Evolutionary conservation across 2,329 filamentous ascomycete species (phyloP).

Genomic region (Cryphonectria radicalis): DNA sequence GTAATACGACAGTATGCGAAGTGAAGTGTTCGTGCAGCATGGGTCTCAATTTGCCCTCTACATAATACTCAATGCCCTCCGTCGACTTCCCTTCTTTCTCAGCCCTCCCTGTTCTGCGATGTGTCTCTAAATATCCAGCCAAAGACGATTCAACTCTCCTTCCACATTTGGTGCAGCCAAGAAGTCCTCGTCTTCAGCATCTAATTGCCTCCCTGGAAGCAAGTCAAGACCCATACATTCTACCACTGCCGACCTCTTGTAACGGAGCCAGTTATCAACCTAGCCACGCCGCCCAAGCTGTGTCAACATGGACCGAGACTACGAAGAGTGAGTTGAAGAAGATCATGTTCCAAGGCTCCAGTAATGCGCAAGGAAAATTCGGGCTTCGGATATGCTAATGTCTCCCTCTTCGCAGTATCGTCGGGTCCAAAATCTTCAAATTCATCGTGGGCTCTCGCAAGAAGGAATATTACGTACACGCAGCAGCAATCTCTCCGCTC

Average conservation of each 20-base stretch:
- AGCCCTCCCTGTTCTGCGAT: no score
- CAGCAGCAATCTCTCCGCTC: slow-evolving; percentile 14
- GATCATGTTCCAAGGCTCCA: background rate
- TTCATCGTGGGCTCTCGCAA: slow-evolving; percentile 17
- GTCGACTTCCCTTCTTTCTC: no score
- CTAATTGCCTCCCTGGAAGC: background rate
- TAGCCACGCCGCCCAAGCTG: background rate
- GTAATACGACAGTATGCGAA: no score
- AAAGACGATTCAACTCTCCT: background rate
- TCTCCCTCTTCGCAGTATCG: background rate
- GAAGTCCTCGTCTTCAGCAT: background rate
- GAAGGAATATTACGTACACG: slow-evolving; percentile 15
- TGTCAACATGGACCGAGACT: background rate
- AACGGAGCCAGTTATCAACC: background rate
- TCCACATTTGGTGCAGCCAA: background rate
- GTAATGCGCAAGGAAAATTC: no score
- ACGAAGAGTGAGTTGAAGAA: background rate
- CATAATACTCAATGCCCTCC: no score
- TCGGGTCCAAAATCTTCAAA: slow-evolving; percentile 14
- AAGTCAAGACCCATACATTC: background rate
- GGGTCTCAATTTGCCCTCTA: no score
- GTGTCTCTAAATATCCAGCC: background rate
- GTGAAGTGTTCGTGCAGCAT: background rate
- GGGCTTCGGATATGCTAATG: background rate
- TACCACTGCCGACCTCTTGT: background rate